Conservation (phyloP, 768 basidiomycete genomes). For the Pleurotus eryngii region DNA sequence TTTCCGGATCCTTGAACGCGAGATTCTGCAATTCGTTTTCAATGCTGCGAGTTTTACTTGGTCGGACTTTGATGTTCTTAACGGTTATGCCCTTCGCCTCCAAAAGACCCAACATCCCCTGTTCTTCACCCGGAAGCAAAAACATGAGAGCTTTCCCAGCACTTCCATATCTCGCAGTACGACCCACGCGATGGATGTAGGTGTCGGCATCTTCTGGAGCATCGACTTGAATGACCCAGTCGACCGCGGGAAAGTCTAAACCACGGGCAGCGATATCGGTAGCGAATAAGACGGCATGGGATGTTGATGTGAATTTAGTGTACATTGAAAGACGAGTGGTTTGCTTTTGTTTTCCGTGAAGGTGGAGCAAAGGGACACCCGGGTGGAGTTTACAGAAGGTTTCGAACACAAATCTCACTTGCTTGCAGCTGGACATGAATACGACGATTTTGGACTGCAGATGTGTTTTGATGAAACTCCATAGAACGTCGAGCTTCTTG, state of each 20-base stretch:
- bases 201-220: constrained; percentile 97
- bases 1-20: constrained; percentile 92
- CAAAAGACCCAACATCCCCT: constrained; percentile 78
- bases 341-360: constrained; percentile 97
- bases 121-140: constrained; percentile 86
- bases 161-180: constrained; percentile 91
- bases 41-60: constrained; percentile 82
- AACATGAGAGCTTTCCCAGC: constrained; percentile 84
- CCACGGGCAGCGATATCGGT: constrained; percentile 97
- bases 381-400: constrained; percentile 96
- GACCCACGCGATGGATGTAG: constrained; percentile 94
- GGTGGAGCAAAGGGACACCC: constrained; percentile 85
- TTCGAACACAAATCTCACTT: constrained; percentile 95
- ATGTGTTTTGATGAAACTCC: constrained; percentile 94
- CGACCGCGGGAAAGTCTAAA: constrained; percentile 92
- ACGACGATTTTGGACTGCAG: constrained; percentile 89
- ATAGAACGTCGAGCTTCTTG: constrained; percentile 86
- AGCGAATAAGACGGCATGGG: constrained; percentile 85
- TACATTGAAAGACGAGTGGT: constrained; percentile 82
- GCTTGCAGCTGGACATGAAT: constrained; percentile 93
- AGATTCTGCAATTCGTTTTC: constrained; percentile 88
- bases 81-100: constrained; percentile 68
- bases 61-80: constrained; percentile 82
- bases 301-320: constrained; percentile 75
- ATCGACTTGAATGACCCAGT: constrained; percentile 96